Evolutionary conservation across 1,139 yeast genomes (phyloP).

Genomic region (Protomyces pachydermus): DNA sequence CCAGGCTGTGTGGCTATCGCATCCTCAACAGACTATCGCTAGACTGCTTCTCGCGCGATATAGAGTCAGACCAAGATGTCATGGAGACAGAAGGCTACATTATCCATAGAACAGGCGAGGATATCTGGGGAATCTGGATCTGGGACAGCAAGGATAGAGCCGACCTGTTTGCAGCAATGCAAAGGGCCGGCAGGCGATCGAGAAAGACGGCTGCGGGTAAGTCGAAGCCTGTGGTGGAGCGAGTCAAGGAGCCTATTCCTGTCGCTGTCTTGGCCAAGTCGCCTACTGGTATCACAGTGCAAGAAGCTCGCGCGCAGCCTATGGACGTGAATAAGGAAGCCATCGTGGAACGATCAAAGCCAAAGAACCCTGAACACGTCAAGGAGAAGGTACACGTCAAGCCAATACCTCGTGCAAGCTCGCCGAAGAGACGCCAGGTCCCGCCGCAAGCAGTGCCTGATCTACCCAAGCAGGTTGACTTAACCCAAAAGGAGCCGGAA

Average conservation of each 20-base stretch:
- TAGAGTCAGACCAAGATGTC: constrained; percentile 6
- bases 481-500: not conserved
- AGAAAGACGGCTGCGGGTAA: not conserved
- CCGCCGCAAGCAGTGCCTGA: not conserved
- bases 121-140: constrained; percentile 26
- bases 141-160: constrained; percentile 21
- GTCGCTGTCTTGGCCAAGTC: too few species aligned
- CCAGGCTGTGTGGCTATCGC: constrained; percentile 13
- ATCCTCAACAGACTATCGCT: constrained; percentile 17
- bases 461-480: not conserved
- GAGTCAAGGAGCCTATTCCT: not conserved
- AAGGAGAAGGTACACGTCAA: not conserved
- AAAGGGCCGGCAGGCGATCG: not conserved
- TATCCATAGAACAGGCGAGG: constrained; percentile 15
- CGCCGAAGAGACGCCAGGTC: not conserved
- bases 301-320: not conserved
- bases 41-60: constrained; percentile 15
- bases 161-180: constrained; percentile 14
- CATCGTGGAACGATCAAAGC: not conserved
- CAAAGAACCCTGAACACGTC: not conserved
- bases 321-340: not conserved
- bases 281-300: not conserved
- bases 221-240: not conserved
- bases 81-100: constrained; percentile 26
- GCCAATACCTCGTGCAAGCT: not conserved